Evolutionary conservation across 768 basidiomycete species (phyloP).

Genomic region (Scleroderma citrinum): DNA sequence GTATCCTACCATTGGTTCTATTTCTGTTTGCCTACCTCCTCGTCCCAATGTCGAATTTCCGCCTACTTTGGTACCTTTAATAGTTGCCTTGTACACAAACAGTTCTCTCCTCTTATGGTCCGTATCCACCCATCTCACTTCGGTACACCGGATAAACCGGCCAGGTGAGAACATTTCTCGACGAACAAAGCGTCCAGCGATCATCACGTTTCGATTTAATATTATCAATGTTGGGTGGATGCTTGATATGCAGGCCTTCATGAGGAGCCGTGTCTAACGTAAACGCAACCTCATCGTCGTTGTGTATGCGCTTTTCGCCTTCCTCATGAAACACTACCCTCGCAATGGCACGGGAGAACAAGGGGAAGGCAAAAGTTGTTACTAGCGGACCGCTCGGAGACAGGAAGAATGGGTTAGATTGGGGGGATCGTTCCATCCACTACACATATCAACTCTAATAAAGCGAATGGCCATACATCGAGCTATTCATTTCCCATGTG

Average conservation of each 20-base stretch:
- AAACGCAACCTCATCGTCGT: conserved; percentile 55
- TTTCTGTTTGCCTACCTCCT: no score
- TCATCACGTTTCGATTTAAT: conserved; percentile 58
- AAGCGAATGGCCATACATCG: background rate
- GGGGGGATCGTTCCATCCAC: conserved; percentile 25
- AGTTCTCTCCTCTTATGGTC: conserved; percentile 49
- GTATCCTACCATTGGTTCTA: no score
- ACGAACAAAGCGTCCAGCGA: conserved; percentile 60
- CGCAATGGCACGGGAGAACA: conserved; percentile 48
- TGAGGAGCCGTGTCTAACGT: conserved; percentile 42
- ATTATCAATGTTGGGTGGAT: conserved; percentile 56
- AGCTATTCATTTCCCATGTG: background rate
- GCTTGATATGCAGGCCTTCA: conserved; percentile 49
- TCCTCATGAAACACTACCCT: conserved; percentile 32
- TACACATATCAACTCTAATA: conserved; percentile 26
- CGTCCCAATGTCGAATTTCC: conserved; percentile 4
- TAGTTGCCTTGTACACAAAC: conserved; percentile 51
- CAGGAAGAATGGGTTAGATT: conserved; percentile 17
- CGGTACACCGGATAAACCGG: conserved; percentile 37
- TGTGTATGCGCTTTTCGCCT: conserved; percentile 49
- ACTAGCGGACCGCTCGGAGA: conserved; percentile 8
- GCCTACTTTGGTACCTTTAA: background rate
- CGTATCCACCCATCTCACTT: no score
- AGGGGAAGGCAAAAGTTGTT: conserved; percentile 31
- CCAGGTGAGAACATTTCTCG: conserved; percentile 64